Conservation (phyloP, 352 stramenopile genomes). For the Aphanomyces invadans region DNA sequence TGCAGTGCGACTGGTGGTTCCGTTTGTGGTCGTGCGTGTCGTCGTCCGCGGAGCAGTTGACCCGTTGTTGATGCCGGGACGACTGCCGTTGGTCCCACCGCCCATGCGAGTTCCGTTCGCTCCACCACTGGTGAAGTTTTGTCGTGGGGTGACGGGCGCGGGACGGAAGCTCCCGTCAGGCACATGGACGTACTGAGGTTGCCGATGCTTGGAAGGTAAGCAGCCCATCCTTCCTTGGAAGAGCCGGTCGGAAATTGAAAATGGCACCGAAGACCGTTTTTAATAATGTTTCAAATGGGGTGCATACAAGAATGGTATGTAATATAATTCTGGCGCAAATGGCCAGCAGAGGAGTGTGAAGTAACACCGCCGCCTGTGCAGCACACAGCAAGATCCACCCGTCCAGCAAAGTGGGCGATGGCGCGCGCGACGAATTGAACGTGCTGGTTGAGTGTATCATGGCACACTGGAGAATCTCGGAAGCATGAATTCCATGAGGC, state of each 20-base stretch:
- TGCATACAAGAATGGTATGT: no score
- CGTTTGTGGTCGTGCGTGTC: background rate
- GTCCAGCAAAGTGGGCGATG: no score
- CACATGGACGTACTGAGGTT: background rate
- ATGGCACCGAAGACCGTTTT: no score
- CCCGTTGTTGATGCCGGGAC: background rate
- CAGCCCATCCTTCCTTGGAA: slow-evolving; percentile 3
- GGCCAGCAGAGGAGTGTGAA: no score
- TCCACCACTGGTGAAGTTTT: background rate
- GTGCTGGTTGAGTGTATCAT: no score
- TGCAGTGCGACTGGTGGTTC: background rate
- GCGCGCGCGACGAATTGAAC: no score
- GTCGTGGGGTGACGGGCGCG: background rate
- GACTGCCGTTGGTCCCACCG: background rate
- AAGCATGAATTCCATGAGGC: no score
- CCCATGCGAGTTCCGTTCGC: background rate
- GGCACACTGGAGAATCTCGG: no score
- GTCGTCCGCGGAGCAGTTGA: background rate
- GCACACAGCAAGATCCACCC: no score
- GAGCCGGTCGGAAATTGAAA: slow-evolving; percentile 5
- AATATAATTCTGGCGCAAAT: no score
- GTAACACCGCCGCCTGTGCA: no score
- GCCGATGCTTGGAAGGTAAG: background rate
- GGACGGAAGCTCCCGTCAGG: background rate
- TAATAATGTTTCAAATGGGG: no score